Conservation (phyloP, 148 eudicot species). For the Vaccinium vitisidaea region DNA sequence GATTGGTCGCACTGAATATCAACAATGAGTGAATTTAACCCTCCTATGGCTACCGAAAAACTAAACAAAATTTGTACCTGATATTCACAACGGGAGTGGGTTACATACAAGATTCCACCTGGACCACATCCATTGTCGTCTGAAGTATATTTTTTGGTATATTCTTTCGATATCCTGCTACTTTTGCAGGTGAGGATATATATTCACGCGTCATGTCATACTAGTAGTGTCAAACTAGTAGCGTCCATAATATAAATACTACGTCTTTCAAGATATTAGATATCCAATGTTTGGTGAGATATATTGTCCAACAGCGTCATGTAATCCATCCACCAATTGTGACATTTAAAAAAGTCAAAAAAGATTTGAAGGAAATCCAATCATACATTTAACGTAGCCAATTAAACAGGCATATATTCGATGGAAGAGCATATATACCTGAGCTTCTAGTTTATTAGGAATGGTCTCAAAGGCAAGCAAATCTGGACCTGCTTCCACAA, state of each 20-base stretch:
- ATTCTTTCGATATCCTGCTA: not conserved
- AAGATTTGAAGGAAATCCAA: not conserved
- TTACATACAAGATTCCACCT: not conserved
- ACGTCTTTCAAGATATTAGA: not conserved
- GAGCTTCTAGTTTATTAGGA: constrained; percentile 86
- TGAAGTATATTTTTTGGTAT: not conserved
- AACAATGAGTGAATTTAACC: not conserved
- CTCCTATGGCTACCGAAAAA: not conserved
- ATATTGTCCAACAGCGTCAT: not conserved
- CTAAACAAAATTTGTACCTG: not conserved
- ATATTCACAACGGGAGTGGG: not conserved
- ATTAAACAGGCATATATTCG: not conserved
- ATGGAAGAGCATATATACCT: constrained; percentile 36
- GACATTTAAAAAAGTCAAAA: not conserved
- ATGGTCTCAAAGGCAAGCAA: constrained; percentile 86
- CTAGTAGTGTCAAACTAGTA: not conserved
- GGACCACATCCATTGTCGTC: not conserved
- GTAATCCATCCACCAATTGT: not conserved
- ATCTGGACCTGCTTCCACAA: constrained; percentile 77
- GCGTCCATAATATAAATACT: not conserved
- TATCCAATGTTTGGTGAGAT: not conserved
- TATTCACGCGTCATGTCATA: not conserved
- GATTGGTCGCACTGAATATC: not conserved
- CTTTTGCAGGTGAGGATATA: not conserved
- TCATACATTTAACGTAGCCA: not conserved